phyloP scores from a whole-genome alignment of 2,329 filamentous ascomycete genomes.

The Aspergillus brasiliensis region DNA sequence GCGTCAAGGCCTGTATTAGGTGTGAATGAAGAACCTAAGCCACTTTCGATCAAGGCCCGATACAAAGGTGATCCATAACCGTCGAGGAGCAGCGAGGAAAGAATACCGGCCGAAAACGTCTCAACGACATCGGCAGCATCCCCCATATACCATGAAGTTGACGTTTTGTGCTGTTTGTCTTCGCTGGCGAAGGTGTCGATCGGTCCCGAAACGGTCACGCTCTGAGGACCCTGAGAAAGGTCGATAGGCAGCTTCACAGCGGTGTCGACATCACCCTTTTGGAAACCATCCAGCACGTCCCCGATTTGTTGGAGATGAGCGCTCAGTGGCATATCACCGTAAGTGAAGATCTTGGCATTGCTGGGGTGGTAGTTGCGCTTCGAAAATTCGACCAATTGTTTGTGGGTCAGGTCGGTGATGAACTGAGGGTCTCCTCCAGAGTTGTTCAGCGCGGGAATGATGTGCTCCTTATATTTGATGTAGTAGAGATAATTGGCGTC shows the following conservation, averaged over 20 bases:
- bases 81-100: constrained; percentile 84
- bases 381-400: constrained; percentile 86
- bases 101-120: constrained; percentile 79
- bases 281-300: constrained; percentile 71
- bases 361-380: constrained; percentile 94
- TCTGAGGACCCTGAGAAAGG: constrained; percentile 66
- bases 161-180: constrained; percentile 90
- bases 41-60: constrained; percentile 81
- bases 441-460: constrained; percentile 93
- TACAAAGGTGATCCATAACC: constrained; percentile 96
- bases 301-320: constrained; percentile 81
- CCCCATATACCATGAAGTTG: constrained; percentile 87
- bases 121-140: constrained; percentile 81
- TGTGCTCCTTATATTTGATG: constrained; percentile 90
- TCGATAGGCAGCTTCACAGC: constrained; percentile 76
- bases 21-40: constrained; percentile 88
- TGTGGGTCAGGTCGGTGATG: constrained; percentile 92
- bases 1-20: constrained; percentile 91
- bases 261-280: constrained; percentile 67
- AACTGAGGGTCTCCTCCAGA: constrained; percentile 95
- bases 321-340: constrained; percentile 84
- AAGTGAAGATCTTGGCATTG: constrained; percentile 94
- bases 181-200: constrained; percentile 82
- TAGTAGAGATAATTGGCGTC: constrained; percentile 96
- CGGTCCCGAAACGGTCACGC: constrained; percentile 75